phyloP scores from a whole-genome alignment of 257 asterid species.

The Leptodermis oblonga region DNA sequence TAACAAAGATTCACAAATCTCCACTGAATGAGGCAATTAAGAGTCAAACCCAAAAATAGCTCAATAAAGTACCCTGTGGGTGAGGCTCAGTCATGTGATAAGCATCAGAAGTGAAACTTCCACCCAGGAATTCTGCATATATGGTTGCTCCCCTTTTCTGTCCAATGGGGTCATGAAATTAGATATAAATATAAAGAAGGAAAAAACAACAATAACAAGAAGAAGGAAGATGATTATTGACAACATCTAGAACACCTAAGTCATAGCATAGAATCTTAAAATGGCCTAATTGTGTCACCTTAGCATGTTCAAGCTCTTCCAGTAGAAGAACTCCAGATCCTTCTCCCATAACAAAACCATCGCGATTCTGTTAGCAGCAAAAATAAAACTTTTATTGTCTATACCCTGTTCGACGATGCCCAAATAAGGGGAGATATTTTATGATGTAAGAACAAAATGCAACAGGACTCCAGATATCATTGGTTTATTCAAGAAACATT shows the following conservation, averaged over 20 bases:
- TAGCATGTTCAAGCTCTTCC: slow-evolving; percentile 97
- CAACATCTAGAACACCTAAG: background rate
- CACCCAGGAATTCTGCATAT: slow-evolving; percentile 94
- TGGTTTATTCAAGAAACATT: background rate
- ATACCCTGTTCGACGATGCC: background rate
- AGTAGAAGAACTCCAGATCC: slow-evolving; percentile 91
- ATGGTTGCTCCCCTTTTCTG: slow-evolving; percentile 94
- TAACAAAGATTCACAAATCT: background rate
- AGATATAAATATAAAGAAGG: background rate
- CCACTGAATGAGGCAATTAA: too few relatives aligned
- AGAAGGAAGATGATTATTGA: background rate
- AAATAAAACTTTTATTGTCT: slow-evolving; percentile 3
- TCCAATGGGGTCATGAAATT: slow-evolving; percentile 20
- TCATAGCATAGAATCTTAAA: background rate
- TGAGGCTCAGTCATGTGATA: slow-evolving; percentile 99
- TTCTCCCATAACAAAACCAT: slow-evolving; percentile 99
- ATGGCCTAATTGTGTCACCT: slow-evolving; percentile 35
- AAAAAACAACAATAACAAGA: slow-evolving; percentile 8
- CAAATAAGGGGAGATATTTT: background rate
- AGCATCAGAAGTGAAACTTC: slow-evolving; percentile 97
- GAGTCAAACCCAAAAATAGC: background rate
- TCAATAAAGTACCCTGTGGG: slow-evolving; percentile 62
- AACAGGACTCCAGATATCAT: background rate
- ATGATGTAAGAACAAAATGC: background rate
- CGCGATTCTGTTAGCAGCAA: slow-evolving; percentile 64